Base-by-base conservation (phyloP, 2,329 filamentous ascomycete genomes). In the Lojkania enalia region DNA sequence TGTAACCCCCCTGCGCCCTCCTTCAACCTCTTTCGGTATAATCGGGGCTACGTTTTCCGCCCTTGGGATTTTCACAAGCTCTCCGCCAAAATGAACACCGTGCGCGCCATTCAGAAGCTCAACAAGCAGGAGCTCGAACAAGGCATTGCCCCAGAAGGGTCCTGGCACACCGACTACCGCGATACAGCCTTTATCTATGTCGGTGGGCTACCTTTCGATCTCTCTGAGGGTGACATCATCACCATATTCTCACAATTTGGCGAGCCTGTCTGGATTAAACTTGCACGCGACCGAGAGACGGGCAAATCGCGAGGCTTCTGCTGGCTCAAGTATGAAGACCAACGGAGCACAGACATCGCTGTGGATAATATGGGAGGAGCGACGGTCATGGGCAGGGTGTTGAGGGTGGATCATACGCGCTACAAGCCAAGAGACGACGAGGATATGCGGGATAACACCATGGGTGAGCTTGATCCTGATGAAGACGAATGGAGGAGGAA, bases 241-340 rank as follows among this genome's bases (percentile, higher is more conserved):
- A 91, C 91, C 9, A 95, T 99, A 49, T 99, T 97, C 76, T 96
- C 90, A 5, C 94, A 99, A 70, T 99, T 86, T 66, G 94, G 94
- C 59, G 92, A 97, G 66, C 95, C 95, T 2, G 88, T 91, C 2
- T 95, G 92, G 72, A 79, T 99, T 47, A 95, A 96, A 61, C 82
- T 99, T 11, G 85, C 87, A 36, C 89, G 94, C 63, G 94, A 99
- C 77, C 94, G 94, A 66, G 95, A 97, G 67, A 95, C 91, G 0
- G 94, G 94, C 50, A 96, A 96, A 72, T 95, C 88, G 50, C 87
- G 87, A 55, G 94, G 94, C 0, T 99, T 97, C 66, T 90, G 87
- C 2, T 99, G 95, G 79, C 79, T 99, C 46, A 99, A 99, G 67
- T 99, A 97, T 71, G 94, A 99, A 69, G 92, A 99, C 71, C 94